Evolutionary conservation across 305 asterid species (phyloP).

Genomic region (Rubia balearica): DNA sequence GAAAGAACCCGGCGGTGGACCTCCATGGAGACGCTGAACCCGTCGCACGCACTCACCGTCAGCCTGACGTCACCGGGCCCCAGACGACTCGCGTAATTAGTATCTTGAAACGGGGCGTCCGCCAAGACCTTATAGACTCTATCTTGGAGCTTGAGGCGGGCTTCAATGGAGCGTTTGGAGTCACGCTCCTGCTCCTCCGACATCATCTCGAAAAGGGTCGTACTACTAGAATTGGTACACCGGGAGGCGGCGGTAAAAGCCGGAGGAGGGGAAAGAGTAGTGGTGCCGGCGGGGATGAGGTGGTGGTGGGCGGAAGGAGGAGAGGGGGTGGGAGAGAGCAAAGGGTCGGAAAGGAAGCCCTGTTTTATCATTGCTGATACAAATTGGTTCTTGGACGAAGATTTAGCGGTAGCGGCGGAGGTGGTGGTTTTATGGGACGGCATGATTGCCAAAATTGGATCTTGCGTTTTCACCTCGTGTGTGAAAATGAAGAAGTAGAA

Average conservation of each 20-base stretch:
- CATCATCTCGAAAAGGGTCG: conserved; percentile 74
- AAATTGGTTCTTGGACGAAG: conserved; percentile 28
- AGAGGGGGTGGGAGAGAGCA: conserved; percentile 44
- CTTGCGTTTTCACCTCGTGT: neutral
- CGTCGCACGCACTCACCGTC: conserved; percentile 40
- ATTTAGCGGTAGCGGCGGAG: conserved; percentile 20
- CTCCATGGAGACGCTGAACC: conserved; percentile 49
- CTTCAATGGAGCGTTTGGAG: conserved; percentile 29
- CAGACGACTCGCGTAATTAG: conserved; percentile 9
- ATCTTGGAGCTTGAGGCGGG: conserved; percentile 42
- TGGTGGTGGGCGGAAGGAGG: conserved; percentile 19
- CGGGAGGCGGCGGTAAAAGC: conserved; percentile 15
- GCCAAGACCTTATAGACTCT: conserved; percentile 47
- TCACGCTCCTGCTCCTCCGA: conserved; percentile 50
- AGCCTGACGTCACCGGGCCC: conserved; percentile 67
- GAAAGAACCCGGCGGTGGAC: conserved; percentile 67
- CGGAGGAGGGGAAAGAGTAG: conserved; percentile 22
- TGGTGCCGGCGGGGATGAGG: conserved; percentile 27
- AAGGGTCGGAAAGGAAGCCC: conserved; percentile 69
- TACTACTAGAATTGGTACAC: conserved; percentile 26
- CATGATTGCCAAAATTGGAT: conserved; percentile 15
- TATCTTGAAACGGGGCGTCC: conserved; percentile 38
- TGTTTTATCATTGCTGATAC: conserved; percentile 83
- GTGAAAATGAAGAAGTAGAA: conserved; percentile 21
- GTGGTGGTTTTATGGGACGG: conserved; percentile 32